Conservation (phyloP, 768 basidiomycete genomes). For the Clavulina sp. region DNA sequence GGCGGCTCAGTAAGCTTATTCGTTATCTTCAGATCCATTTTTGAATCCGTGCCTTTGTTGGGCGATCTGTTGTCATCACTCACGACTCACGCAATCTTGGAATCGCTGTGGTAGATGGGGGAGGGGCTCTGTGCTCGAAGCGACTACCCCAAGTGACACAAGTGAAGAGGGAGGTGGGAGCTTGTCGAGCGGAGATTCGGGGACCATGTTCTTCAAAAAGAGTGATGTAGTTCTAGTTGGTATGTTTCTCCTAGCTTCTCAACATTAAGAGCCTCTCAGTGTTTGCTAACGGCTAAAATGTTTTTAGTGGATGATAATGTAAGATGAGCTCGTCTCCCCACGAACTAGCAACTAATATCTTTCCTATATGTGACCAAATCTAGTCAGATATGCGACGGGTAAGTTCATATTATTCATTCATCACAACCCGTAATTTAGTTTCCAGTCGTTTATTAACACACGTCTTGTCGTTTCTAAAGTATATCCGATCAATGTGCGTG, state of each 20-base stretch:
- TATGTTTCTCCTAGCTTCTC: conserved; percentile 9
- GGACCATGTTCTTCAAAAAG: conserved; percentile 21
- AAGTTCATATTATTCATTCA: not conserved
- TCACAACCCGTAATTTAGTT: no score
- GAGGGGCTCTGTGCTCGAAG: not conserved
- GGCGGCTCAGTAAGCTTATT: conserved; percentile 20
- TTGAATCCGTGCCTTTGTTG: not conserved
- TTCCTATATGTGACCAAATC: not conserved
- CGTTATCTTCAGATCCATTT: not conserved
- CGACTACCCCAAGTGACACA: conserved; percentile 1
- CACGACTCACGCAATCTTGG: no score
- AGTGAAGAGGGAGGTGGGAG: conserved; percentile 14
- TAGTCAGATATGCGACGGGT: not conserved
- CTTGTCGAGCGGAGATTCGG: conserved; percentile 18
- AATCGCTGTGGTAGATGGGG: no score
- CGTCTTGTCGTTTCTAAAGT: conserved; percentile 10
- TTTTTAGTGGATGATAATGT: not conserved
- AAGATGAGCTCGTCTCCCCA: not conserved
- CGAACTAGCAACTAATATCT: not conserved
- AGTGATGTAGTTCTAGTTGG: conserved; percentile 20
- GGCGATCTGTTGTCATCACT: no score
- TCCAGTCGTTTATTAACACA: not conserved
- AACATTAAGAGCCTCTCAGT: no score
- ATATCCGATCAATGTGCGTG: conserved; percentile 17
- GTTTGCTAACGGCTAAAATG: no score